Conservation (phyloP, 1,139 yeast species). For the Yamadazyma triangularis region DNA sequence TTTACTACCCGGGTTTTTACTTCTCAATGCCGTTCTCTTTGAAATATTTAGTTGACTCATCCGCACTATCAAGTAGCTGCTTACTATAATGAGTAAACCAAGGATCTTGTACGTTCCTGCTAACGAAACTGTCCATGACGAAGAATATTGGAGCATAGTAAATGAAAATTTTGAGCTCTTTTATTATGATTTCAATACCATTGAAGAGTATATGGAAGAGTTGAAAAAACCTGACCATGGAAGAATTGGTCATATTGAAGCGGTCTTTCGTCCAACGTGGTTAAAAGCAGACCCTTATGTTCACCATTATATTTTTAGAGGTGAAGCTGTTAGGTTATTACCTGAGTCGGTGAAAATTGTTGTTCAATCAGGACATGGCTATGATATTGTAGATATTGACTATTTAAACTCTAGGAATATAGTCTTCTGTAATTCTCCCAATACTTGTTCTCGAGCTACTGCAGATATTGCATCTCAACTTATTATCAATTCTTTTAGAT, state of each 20-base stretch:
- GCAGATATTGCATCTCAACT: constrained; percentile 29
- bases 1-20: too few relatives aligned
- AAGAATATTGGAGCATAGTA: constrained; percentile 23
- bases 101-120: constrained; percentile 31
- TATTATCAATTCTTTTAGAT: constrained; percentile 23
- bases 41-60: too few relatives aligned
- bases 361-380: constrained; percentile 31
- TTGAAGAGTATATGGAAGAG: constrained; percentile 26
- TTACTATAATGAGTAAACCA: constrained; percentile 17
- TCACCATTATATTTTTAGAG: constrained; percentile 25
- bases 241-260: constrained; percentile 24
- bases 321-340: constrained; percentile 21
- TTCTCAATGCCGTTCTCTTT: too few relatives aligned
- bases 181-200: constrained; percentile 24
- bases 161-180: constrained; percentile 26
- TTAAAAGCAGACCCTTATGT: constrained; percentile 28
- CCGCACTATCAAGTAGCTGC: too few relatives aligned
- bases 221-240: constrained; percentile 26
- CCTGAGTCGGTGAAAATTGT: constrained; percentile 24
- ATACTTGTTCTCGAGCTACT: constrained; percentile 31
- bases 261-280: constrained; percentile 31
- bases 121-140: constrained; percentile 27
- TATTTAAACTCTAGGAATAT: constrained; percentile 24
- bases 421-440: constrained; percentile 30
- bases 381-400: constrained; percentile 31